Percentiles rank a stretch among this genome's conserved stretches.
Conservation (phyloP, 371 early-diverging fungal genomes). For the Smittium culicis region DNA sequence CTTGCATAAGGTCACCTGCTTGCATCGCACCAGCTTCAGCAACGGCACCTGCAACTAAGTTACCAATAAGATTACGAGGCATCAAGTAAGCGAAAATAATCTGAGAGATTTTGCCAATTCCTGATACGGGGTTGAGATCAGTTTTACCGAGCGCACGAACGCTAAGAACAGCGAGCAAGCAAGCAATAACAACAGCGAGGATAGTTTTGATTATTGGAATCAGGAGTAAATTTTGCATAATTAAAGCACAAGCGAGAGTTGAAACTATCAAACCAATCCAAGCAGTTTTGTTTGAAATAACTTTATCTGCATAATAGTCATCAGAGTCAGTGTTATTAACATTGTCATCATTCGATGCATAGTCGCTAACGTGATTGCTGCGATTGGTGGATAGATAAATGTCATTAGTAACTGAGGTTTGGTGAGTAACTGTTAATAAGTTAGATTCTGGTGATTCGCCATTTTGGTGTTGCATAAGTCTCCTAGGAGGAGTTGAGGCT, state of each 20-base stretch:
- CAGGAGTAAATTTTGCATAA: conserved; percentile 45
- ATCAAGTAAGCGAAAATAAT: conserved; percentile 60
- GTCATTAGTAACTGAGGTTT: background rate
- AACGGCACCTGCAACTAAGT: conserved; percentile 71
- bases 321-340: background rate
- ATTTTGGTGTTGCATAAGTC: no score
- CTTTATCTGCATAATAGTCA: conserved; percentile 15
- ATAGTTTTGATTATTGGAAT: conserved; percentile 40
- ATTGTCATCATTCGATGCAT: background rate
- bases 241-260: conserved; percentile 39
- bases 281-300: conserved; percentile 42
- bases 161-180: conserved; percentile 47
- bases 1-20: conserved; percentile 70
- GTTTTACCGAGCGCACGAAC: conserved; percentile 68
- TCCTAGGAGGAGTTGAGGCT: no score
- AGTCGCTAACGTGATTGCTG: background rate
- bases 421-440: background rate
- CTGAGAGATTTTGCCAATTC: conserved; percentile 75
- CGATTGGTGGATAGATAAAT: background rate
- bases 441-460: no score
- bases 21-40: conserved; percentile 58
- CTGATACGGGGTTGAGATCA: conserved; percentile 66
- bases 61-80: conserved; percentile 57
- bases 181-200: conserved; percentile 41
- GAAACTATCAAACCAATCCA: conserved; percentile 44